Base-by-base conservation (phyloP, 768 basidiomycete genomes). In the Cystobasidium tubakii region DNA sequence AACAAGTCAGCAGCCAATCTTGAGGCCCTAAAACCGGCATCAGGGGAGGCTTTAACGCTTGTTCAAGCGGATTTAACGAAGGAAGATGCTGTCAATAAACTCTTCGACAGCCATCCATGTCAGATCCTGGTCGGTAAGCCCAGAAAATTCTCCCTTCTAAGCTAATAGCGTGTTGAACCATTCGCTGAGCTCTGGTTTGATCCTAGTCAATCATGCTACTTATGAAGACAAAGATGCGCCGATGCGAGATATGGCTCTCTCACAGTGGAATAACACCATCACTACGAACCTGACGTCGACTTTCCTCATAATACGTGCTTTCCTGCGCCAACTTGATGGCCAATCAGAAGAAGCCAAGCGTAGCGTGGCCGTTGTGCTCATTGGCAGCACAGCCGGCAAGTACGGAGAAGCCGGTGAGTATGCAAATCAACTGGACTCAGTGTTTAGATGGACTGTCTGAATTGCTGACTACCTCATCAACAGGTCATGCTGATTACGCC, bases 311-410 rank as follows among this genome's bases (percentile, higher is more conserved):
- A 82, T 85, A n/a, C 82, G 87, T 10, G 87, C 86, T 77, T 90
- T 85, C 77, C 76, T 90, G 62, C 81, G 81, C 10, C 81, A 82
- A 2, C 79, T 90, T 34, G 82, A 81, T 71, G 34, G 65, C 0
- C 84, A 77, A 79, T 0, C 42, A 13, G 80, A 82, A 19, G 82
- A 81, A n/a, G 75, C 81, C 25, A 87, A 85, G 78, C 84, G 84
- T 12, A 85, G 86, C 75, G 87, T 87, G 0, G 82, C 84, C 17
- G 84, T 91, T 34, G 82, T 90, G 1, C 80, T 90, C 44, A 84
- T 90, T 63, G 89, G 90, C 13, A 88, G 88, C 75, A 87, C 86
- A 0, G 85, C 89, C 1, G 89, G 89, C 0, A 88, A 88, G 81
- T 88, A 85, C 75, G 90, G 89, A 21, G 88, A 90, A 80, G 85